Evolutionary conservation across 1,139 yeast genomes (phyloP), one percentile per base, ranked within the genome.

Genomic region (Candida labiduridarum): DNA sequence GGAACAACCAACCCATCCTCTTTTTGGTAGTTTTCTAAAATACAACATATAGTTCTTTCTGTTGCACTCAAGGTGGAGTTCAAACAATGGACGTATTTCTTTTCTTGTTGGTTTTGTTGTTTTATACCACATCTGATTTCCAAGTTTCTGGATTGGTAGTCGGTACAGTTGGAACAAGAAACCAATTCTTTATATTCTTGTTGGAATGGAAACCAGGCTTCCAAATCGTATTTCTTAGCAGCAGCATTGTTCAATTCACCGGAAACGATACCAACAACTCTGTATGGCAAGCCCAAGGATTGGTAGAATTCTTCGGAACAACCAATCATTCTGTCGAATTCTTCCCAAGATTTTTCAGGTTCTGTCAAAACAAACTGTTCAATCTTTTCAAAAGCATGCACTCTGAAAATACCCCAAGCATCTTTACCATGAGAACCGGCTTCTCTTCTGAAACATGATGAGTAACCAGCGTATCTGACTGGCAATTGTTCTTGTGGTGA

Each of bases 181-280:
- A 95, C 99, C 64, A 94, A 84, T 79, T 94, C 99, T 78, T 95
- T 95, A 79, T 89, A 95, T 75, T 95, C 99, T 72, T 91, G 83
- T 80, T 94, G 99, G 89, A 80, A 94, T 66, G 99, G 99, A 96
- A 94, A 95, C 99, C 99, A 94, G 45, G 99, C 99, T 79, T 94
- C 99, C 68, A 94, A 82, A 76, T 94, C 99, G 78, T 87, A 94
- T 76, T 94, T 94, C 81, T 94, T 94, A 59, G 99, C 97, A 55
- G 99, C 99, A 50, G 99, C 98, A 63, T 95, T 94, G 82, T 95
- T 95, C 69, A 95, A 84, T 76, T 94, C 99, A 60, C 99, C 99
- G 55, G 97, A 89, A 55, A 95, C 99, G 72, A 95, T 94, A 60
- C 96, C 96, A 56, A 95, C 99, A 54, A 94, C 95, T 72, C 98